A percentile compares a stretch with the other conserved stretches of the same genome.
These are phyloP conservation scores for Beauveria pseudobassiana DNA, from an alignment of 2,329 filamentous ascomycete genomes.

Conservation along the genomic window DNA sequence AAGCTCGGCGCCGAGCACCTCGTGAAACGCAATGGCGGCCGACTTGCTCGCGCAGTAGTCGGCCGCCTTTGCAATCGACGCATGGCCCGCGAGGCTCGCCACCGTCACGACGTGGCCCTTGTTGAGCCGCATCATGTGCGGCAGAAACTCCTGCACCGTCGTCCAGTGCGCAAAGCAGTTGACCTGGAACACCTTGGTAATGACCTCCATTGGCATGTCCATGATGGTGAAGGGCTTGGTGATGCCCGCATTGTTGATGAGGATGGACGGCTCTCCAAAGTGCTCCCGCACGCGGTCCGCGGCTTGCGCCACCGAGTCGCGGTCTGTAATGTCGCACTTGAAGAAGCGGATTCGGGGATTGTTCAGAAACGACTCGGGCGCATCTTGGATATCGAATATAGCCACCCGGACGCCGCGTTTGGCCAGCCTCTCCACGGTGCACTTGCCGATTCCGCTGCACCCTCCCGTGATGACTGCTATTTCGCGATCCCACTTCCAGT, in stretches of 20 bases:
- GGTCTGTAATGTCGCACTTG: constrained; percentile 32
- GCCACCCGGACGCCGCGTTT: constrained; percentile 51
- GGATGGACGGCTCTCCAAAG: constrained; percentile 56
- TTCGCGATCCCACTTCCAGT: constrained; percentile 32
- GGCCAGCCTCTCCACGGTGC: constrained; percentile 25
- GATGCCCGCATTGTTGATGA: constrained; percentile 66
- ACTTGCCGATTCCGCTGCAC: constrained; percentile 33
- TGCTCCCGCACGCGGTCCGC: constrained; percentile 30
- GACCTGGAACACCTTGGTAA: constrained; percentile 59
- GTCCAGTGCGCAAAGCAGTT: constrained; percentile 61
- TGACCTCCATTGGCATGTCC: constrained; percentile 43
- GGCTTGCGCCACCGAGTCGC: constrained; percentile 35
- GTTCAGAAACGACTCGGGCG: constrained; percentile 19
- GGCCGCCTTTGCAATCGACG: constrained; percentile 51
- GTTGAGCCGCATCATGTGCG: constrained; percentile 52
- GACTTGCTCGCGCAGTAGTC: constrained; percentile 62
- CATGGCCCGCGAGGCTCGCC: constrained; percentile 56
- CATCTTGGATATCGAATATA: constrained; percentile 52
- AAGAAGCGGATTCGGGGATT: constrained; percentile 23
- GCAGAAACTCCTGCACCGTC: constrained; percentile 58
- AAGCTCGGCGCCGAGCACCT: constrained; percentile 51
- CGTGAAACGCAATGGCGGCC: constrained; percentile 58
- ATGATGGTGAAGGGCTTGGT: constrained; percentile 53
- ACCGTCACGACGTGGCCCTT: constrained; percentile 68
- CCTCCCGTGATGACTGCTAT: constrained; percentile 38